Base-by-base conservation (phyloP, 768 basidiomycete genomes). In the Rhodotorula kratochvilovae region DNA sequence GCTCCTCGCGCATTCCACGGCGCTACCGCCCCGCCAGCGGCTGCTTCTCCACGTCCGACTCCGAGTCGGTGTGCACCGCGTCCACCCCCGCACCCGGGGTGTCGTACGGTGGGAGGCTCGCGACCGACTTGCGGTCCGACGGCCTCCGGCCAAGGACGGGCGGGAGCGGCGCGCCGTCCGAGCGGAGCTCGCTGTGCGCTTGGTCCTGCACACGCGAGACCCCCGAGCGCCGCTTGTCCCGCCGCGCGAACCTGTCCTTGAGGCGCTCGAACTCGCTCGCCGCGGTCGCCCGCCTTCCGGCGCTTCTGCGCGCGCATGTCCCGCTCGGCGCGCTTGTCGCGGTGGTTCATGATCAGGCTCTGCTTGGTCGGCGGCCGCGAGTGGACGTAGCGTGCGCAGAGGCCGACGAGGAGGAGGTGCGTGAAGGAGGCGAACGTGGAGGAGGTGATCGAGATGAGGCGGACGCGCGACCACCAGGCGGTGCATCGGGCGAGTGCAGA, bases 301-400 rank as follows among this genome's bases (percentile, higher is more conserved):
- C 53, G 19, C 53, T 54, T 8, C 15, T 48, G 19, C 45, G 7
- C 21, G 45, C 45, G 45, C 45, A 46, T 7, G 19, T 27, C 43
- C 17, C 43, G 45, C 43, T 48, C 29, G 42, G 19, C 33, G 25
- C 59, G 2, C 48, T 63, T 29, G 27, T 42, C n/a, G 23, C 42
- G 60, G 39, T 43, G 16, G 16, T 54, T 59, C 31, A 12, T 33
- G 43, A 60, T 33, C 31, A 63, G 45, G 2, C 42, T 36, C 19
- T 55, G 53, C 6, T 54, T 31, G 2, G 60, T 71, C 10, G 64
- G 35, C 5, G 59, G 39, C 5, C 70, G 64, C 6, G n/a, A 29
- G 35, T 42, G 64, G 17, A 70, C 63, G 63, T 70, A 70, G 13
- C 33, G 31, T 19, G 48, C 36, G 27, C 59, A 56, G 46, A 68